Percentiles rank a stretch among this genome's conserved stretches.
These are phyloP conservation scores for Leccinum longicurvipes DNA, from an alignment of 768 basidiomycete species.

Conservation along the genomic window DNA sequence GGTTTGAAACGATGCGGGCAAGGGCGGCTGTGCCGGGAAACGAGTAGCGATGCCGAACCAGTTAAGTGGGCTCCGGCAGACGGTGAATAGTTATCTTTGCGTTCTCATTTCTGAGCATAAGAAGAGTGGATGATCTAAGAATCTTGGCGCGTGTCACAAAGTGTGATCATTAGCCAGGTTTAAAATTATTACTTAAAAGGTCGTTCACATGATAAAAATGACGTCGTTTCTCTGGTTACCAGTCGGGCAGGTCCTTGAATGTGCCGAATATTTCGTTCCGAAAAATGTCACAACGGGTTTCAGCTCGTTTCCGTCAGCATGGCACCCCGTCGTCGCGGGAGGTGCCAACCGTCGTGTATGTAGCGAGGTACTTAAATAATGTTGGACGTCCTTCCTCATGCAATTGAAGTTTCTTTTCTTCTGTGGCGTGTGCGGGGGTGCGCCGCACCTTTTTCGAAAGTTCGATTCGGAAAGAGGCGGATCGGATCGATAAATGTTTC, in stretches of 20 bases:
- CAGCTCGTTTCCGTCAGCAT: conserved; percentile 12
- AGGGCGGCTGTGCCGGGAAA: background rate
- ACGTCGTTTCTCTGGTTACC: conserved; percentile 28
- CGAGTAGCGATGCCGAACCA: background rate
- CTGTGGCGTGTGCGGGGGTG: conserved; percentile 20
- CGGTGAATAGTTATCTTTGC: background rate
- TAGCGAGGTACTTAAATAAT: background rate
- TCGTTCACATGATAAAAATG: conserved; percentile 14
- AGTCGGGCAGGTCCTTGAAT: conserved; percentile 1
- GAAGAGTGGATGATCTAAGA: too few species aligned
- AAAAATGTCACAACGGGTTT: background rate
- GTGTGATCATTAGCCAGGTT: background rate
- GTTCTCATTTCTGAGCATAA: too few species aligned
- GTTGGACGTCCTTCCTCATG: background rate
- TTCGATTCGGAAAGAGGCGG: background rate
- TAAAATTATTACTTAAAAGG: conserved; percentile 11
- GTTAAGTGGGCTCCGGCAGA: background rate
- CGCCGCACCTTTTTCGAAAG: background rate
- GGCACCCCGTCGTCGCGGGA: conserved; percentile 10
- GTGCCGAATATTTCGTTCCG: background rate
- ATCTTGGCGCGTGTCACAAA: background rate
- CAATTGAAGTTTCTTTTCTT: background rate
- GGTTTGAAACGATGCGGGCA: background rate
- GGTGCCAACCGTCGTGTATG: background rate
- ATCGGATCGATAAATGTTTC: conserved; percentile 21